Base-by-base conservation (phyloP, 305 asterid species). In the Ruellia speciosa region DNA sequence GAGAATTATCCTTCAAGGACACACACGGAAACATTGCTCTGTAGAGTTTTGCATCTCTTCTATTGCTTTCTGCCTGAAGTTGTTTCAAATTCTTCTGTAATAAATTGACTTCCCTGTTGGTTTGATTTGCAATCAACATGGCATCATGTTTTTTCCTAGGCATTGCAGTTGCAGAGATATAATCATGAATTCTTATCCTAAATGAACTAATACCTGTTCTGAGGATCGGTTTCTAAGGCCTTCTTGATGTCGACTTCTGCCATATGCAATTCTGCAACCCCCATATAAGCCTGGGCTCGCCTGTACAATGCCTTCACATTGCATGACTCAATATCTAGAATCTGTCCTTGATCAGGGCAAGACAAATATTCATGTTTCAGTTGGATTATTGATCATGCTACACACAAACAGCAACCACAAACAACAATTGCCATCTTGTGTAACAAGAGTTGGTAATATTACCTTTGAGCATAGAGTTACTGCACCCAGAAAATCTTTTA, bases 281-380 rank as follows among this genome's bases (percentile, higher is more conserved):
- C 81, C 64, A 83, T 72, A 51, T 76, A 79, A 52, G 87, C 89
- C 62, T 81, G 93, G 58, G 93, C 94, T 67, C 90, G 72, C 64
- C 94, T 75, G 72, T 81, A 81, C 57, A 86, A 57, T 33, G 93
- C 95, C 73, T 86, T 86, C 60, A 83, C 81, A 66, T 83, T 81
- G 77, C 74, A 75, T 45, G 70, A 70, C 70, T 86, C 90, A 28
- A 73, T 56, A 50, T 74, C 75, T 18, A 86, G 79, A 62, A 81
- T 79, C 95, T 86, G 56, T 24, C 52, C 59, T 49, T n/a, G 37
- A 47, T 46, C 28, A 39, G 9, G 48, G 35, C 35, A 47, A 34
- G n/a, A 43, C 7, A 5, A 47, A 41, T 28, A 18, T 37, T 19
- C 11, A 2, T 5, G 13, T 11, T 14, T 52, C 0, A 5, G 7